Percentiles rank a stretch among this genome's conserved stretches.
Evolutionary conservation across 257 asterid genomes (phyloP).

Genomic region (Anisodus tanguticus): DNA sequence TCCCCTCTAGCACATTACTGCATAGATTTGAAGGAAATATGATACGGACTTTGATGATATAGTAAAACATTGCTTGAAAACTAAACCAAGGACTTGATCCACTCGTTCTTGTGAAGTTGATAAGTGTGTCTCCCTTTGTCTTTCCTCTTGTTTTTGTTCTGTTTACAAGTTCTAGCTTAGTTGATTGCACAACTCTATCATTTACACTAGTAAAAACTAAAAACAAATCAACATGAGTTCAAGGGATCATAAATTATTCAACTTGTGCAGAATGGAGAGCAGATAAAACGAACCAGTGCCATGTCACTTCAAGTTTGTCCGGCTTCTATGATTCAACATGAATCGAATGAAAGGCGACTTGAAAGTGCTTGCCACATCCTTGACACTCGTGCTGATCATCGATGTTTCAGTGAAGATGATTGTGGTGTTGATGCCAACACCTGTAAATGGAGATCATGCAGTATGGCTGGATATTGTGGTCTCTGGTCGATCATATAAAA

Average conservation of each 20-base stretch:
- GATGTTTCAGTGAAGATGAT: slow-evolving; percentile 74
- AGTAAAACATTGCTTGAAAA: background rate
- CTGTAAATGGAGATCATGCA: slow-evolving; percentile 82
- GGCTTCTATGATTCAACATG: slow-evolving; percentile 43
- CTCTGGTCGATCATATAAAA: slow-evolving; percentile 60
- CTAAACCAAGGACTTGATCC: background rate
- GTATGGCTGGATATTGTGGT: slow-evolving; percentile 94
- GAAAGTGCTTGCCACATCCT: slow-evolving; percentile 86
- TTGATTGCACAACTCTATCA: background rate
- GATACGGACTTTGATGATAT: background rate
- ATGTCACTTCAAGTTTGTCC: slow-evolving; percentile 80
- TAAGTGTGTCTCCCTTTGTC: background rate
- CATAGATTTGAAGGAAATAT: background rate
- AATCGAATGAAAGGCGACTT: slow-evolving; percentile 38
- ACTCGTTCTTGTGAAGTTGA: background rate
- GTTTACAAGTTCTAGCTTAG: background rate
- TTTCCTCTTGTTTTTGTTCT: background rate
- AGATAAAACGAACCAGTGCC: slow-evolving; percentile 65
- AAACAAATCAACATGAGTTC: background rate
- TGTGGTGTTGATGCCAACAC: slow-evolving; percentile 81
- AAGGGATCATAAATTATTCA: background rate
- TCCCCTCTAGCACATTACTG: background rate
- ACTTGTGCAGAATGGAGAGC: slow-evolving; percentile 50
- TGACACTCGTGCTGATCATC: slow-evolving; percentile 64
- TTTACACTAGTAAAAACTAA: background rate